These are phyloP conservation scores for Fusarium abutilonis DNA, from an alignment of 2,329 filamentous ascomycete genomes.

Conservation along the genomic window DNA sequence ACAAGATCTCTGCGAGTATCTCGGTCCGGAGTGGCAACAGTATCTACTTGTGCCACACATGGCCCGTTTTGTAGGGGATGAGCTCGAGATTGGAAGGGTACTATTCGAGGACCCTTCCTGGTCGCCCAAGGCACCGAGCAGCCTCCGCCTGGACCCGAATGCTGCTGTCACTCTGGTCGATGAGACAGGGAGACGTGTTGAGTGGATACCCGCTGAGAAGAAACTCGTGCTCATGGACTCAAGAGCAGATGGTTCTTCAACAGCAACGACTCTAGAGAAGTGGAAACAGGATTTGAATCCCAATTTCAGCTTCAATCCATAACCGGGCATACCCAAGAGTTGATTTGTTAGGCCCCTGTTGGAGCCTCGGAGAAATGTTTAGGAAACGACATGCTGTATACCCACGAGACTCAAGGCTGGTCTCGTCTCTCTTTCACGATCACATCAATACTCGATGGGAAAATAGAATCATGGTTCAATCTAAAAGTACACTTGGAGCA, in stretches of 20 bases:
- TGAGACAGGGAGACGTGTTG: slow-evolving; percentile 38
- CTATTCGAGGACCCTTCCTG: slow-evolving; percentile 58
- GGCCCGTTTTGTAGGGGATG: slow-evolving; percentile 49
- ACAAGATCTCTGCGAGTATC: slow-evolving; percentile 53
- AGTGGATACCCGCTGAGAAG: slow-evolving; percentile 35
- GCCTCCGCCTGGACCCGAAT: slow-evolving; percentile 25
- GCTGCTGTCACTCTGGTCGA: slow-evolving; percentile 36
- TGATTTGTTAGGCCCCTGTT: too few species aligned
- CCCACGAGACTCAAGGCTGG: slow-evolving; percentile 5
- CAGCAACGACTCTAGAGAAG: slow-evolving; percentile 9
- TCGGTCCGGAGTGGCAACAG: slow-evolving; percentile 55
- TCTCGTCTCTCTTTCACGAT: not conserved
- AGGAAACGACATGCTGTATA: slow-evolving; percentile 7
- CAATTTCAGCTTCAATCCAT: not conserved
- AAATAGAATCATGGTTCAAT: not conserved
- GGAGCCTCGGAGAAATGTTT: not conserved
- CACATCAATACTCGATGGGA: not conserved
- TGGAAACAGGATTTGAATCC: slow-evolving; percentile 7
- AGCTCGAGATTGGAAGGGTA: slow-evolving; percentile 52
- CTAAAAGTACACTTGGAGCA: too few species aligned
- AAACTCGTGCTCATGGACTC: slow-evolving; percentile 38
- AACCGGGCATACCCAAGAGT: not conserved
- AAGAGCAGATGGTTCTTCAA: slow-evolving; percentile 8
- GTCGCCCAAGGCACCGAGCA: slow-evolving; percentile 43
- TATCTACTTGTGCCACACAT: slow-evolving; percentile 55